Evolutionary conservation across 345 rosid species (phyloP), one percentile per base, ranked within the genome.

Genomic region (Theobroma cacao): DNA sequence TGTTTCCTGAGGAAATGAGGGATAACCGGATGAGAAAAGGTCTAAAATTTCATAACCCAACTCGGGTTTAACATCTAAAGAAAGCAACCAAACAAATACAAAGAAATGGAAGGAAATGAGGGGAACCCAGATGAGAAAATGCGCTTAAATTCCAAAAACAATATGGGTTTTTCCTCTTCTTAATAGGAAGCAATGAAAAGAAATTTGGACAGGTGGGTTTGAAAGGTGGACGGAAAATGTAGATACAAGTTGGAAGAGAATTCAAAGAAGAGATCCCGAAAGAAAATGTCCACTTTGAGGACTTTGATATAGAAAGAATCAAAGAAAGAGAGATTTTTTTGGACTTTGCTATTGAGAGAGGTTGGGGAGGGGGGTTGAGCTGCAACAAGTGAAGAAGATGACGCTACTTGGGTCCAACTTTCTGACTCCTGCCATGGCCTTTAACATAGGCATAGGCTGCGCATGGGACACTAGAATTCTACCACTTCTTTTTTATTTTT

Each of bases 321-420:
- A 70, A 71, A 36, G 74, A 55, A 55, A 6, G 20, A 61, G 48
- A 20, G 17, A 11, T 7, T 70, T 60, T 71, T 78, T 59, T 18
- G 72, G 70, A 72, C 48, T 43, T 33, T 8, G 68, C 20, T 17
- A 9, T 45, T 55, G 59, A 58, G 58, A 48, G 73, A 77, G 53
- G 77, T 50, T 2, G 11, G 56, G 13, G 55, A 18, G 30, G 7
- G 18, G 43, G 18, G 45, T 52, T 52, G 45, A 72, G 45, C 75
- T 11, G 30, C 74, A 58, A 58, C 62, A 69, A 56, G 47, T 11
- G 82, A 80, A 59, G 85, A 85, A 61, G 85, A 28, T 3, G 85
- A 80, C 79, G 59, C 4, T 36, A 10, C 26, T 66, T 20, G 50
- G 79, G 88, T 77, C 85, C 75, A 77, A 74, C 31, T 43, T 47